Conservation (phyloP, 139 green algal species). For the Haematococcus lacustris region DNA sequence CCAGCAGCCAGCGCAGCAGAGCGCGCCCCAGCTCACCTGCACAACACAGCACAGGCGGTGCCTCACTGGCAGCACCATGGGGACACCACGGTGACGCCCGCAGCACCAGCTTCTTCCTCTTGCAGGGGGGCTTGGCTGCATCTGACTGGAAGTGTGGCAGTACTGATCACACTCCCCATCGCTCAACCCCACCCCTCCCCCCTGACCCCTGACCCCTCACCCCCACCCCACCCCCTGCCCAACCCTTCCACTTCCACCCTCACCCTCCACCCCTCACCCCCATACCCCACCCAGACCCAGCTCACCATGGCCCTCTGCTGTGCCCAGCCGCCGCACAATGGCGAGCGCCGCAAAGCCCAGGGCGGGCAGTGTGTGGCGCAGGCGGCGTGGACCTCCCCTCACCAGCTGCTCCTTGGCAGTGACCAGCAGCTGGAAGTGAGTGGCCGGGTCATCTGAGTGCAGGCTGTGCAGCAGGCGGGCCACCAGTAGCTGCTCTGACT, state of each 20-base stretch:
- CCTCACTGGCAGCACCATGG: no score
- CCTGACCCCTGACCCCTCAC: no score
- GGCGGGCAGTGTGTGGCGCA: constrained; percentile 71
- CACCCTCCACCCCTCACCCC: background rate
- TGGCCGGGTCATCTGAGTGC: constrained; percentile 32
- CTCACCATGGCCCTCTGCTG: constrained; percentile 9
- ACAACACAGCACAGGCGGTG: no score
- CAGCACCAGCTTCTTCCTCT: no score
- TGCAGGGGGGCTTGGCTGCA: no score
- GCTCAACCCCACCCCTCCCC: no score
- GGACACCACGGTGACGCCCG: no score
- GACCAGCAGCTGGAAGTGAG: constrained; percentile 65
- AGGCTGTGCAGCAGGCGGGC: constrained; percentile 85
- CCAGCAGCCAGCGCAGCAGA: constrained; percentile 34
- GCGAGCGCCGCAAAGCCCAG: constrained; percentile 68
- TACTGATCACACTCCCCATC: no score
- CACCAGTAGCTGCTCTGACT: constrained; percentile 83
- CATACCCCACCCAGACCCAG: background rate
- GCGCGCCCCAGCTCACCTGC: no score
- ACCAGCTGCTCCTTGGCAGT: constrained; percentile 44
- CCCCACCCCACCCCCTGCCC: no score
- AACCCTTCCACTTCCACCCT: no score
- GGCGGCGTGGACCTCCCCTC: constrained; percentile 57
- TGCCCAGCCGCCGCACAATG: constrained; percentile 19
- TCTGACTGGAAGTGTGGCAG: no score